A percentile compares a stretch with the other conserved stretches of the same genome.
Conservation (phyloP, 345 rosid genomes). For the Melaleuca quinquenervia region DNA sequence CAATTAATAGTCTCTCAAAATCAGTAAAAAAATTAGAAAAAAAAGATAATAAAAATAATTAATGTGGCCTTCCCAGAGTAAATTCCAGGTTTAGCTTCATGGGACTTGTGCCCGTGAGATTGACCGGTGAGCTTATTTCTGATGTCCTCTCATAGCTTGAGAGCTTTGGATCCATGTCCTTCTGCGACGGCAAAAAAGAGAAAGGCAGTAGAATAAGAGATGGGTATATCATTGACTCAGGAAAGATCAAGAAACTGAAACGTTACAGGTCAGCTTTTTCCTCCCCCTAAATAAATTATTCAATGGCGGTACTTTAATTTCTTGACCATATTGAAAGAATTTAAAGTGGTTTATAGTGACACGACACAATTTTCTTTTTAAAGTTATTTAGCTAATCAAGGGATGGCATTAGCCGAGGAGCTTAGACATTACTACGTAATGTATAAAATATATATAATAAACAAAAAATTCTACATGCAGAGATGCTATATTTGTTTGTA, state of each 20-base stretch:
- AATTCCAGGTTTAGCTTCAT: conserved; percentile 89
- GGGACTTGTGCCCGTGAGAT: conserved; percentile 62
- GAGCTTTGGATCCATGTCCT: conserved; percentile 65
- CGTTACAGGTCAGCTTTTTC: not conserved
- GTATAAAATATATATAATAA: not conserved
- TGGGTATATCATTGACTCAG: not conserved
- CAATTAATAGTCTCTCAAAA: not conserved
- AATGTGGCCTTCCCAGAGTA: conserved; percentile 84
- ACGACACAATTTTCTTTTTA: not conserved
- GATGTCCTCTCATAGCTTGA: conserved; percentile 74
- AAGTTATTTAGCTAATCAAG: not conserved
- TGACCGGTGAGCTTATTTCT: conserved; percentile 66
- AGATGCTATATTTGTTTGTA: not conserved
- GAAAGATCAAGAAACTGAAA: not conserved
- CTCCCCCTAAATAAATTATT: not conserved
- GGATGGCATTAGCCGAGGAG: not conserved
- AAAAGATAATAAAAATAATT: not conserved
- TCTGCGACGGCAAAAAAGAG: conserved; percentile 15
- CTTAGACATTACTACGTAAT: not conserved
- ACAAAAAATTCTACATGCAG: not conserved
- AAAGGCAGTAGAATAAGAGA: not conserved
- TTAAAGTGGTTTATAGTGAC: not conserved
- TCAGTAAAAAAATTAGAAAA: not conserved
- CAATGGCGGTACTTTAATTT: not conserved
- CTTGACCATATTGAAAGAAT: not conserved